Conservation (phyloP, 805 yeast species). For the Suhomyces canberraensis region DNA sequence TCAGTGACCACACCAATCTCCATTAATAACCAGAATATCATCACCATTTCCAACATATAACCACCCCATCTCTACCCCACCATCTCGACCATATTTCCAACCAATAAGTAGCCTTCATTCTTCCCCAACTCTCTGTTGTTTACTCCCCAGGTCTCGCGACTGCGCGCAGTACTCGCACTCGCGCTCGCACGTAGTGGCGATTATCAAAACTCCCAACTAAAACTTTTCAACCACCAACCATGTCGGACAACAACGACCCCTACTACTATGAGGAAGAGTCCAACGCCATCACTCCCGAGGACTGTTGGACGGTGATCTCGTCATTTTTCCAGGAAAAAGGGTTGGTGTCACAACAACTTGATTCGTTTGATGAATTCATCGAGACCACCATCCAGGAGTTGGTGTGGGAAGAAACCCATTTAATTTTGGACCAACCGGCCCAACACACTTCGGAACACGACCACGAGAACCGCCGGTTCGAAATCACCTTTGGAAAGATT, state of each 20-base stretch:
- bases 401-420: conserved; percentile 90
- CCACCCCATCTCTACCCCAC: too few species aligned
- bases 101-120: too few species aligned
- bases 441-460: conserved; percentile 93
- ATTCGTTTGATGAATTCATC: conserved; percentile 96
- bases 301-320: conserved; percentile 98
- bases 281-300: conserved; percentile 81
- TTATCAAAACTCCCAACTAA: too few species aligned
- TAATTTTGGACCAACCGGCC: conserved; percentile 96
- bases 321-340: conserved; percentile 96
- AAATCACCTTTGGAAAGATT: conserved; percentile 96
- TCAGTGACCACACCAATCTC: too few species aligned
- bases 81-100: too few species aligned
- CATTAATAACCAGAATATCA: too few species aligned
- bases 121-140: too few species aligned
- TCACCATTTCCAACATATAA: too few species aligned
- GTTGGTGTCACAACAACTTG: conserved; percentile 95
- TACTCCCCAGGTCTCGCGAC: too few species aligned
- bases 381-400: conserved; percentile 95
- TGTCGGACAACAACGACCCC: conserved; percentile 44
- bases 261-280: conserved; percentile 72
- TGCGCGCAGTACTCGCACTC: too few species aligned
- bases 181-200: too few species aligned
- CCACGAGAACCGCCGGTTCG: conserved; percentile 86
- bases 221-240: too few species aligned